Evolutionary conservation across 495 filamentous ascomycete genomes (phyloP), one percentile per base, ranked within the genome.

Genomic region (Elasticomyces elasticus): DNA sequence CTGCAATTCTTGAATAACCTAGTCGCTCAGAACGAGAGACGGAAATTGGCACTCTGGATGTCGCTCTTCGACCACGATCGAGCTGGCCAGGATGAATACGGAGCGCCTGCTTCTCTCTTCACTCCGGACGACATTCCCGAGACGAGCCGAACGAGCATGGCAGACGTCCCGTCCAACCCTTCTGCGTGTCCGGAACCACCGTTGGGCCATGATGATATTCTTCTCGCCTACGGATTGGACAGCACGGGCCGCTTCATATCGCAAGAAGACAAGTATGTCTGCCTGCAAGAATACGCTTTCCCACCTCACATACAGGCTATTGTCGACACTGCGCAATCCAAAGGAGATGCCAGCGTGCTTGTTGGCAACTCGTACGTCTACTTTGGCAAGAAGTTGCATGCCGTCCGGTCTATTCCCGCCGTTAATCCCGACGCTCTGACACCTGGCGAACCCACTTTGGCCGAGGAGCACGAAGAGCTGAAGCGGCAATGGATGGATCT

Each of bases 1-100:
- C 76, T 96, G 12, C 90, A 96, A 67, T 88, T 91, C 64, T 79
- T 90, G 25, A 89, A 95, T 64, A 96, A 96, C 62, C 85, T 91
- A 68, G 85, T 89, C 25, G 86, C 88, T 70, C 85, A 87, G 59
- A 94, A 96, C 52, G 89, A 96, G 67, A 78, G 86, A 27, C 84
- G 87, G 49, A 95, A 96, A 71, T 84, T 94, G 74, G 76, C 86
- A 2, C 83, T 96, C 25, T 96, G 89, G 89, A 74, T 88, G 37
- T 85, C 87, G 62, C 74, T 96, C 1, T 91, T 90, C 62, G 85
- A 86, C 64, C 46, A 52, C 31, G 17, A 23, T 15, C 23, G 5
- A 9, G 12, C 45, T 3, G 45, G 24, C 2, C 24, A n/a, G 9
- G 24, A 12, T 6, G 26, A 30, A 20, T 11, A 19, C 12, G 27